Evolutionary conservation across 1,139 yeast species (phyloP).

Genomic region (Sugiyamaella xylanicola): DNA sequence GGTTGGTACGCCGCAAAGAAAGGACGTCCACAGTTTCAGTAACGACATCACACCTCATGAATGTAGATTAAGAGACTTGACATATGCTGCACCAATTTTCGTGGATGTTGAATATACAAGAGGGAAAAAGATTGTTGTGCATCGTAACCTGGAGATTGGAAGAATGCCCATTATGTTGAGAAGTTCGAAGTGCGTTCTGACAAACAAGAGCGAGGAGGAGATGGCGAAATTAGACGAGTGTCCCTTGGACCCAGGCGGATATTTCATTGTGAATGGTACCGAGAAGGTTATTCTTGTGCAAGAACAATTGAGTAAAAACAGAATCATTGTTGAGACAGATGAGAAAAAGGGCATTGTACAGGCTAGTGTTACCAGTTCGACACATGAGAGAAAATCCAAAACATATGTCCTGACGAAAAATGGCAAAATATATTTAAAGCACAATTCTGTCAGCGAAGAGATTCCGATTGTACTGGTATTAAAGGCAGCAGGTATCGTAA

Average conservation of each 20-base stretch:
- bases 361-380: slow-evolving; percentile 95
- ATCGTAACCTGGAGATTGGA: slow-evolving; percentile 90
- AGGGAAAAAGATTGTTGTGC: slow-evolving; percentile 88
- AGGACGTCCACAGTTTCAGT: slow-evolving; percentile 54
- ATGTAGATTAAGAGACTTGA: slow-evolving; percentile 90
- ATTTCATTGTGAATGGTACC: slow-evolving; percentile 95
- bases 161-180: slow-evolving; percentile 98
- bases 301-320: slow-evolving; percentile 93
- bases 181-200: slow-evolving; percentile 84
- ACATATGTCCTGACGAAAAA: slow-evolving; percentile 93
- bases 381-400: slow-evolving; percentile 96
- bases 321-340: slow-evolving; percentile 97
- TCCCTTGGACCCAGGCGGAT: slow-evolving; percentile 98
- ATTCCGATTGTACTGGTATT: slow-evolving; percentile 90
- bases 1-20: slow-evolving; percentile 60
- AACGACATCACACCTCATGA: slow-evolving; percentile 82
- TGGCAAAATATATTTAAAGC: slow-evolving; percentile 85
- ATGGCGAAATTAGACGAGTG: slow-evolving; percentile 94
- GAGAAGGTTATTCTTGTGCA: slow-evolving; percentile 96
- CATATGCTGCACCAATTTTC: slow-evolving; percentile 93
- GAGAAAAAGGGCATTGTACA: slow-evolving; percentile 93
- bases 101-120: slow-evolving; percentile 97
- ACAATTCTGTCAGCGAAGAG: slow-evolving; percentile 93
- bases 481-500: slow-evolving; percentile 93
- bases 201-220: slow-evolving; percentile 71